phyloP scores from a whole-genome alignment of 148 eudicot genomes.

The Agrostemma githago region DNA sequence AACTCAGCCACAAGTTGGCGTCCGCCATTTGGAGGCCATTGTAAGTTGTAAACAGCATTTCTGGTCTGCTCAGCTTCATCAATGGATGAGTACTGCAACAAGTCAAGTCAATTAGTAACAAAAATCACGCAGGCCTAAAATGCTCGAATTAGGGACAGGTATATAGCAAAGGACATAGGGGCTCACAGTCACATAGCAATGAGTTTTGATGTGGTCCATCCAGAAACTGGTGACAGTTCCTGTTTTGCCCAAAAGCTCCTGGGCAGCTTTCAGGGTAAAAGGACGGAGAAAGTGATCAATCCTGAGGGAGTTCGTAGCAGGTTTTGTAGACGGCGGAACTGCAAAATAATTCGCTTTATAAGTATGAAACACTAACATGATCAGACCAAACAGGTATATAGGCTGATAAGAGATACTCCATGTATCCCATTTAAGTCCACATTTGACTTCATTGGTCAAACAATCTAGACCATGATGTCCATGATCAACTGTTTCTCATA shows the following conservation, averaged over 20 bases:
- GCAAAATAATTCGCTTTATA: slow-evolving; percentile 16
- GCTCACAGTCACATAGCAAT: slow-evolving; percentile 84
- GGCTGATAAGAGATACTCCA: not conserved
- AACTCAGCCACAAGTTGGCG: slow-evolving; percentile 73
- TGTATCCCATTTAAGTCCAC: not conserved
- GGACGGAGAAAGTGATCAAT: slow-evolving; percentile 89
- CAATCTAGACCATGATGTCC: not conserved
- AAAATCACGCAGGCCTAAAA: not conserved
- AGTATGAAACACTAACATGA: not conserved
- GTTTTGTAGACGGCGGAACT: slow-evolving; percentile 71
- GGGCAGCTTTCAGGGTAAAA: slow-evolving; percentile 90
- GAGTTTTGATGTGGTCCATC: slow-evolving; percentile 99
- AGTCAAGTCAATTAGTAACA: not conserved
- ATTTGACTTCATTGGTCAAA: not conserved
- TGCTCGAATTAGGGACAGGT: not conserved
- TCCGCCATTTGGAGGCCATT: slow-evolving; percentile 96
- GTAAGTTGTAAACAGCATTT: slow-evolving; percentile 74
- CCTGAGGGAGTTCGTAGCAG: slow-evolving; percentile 74
- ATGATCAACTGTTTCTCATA: not conserved
- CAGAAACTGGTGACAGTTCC: slow-evolving; percentile 75
- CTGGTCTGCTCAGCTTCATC: slow-evolving; percentile 92
- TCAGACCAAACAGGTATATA: not conserved
- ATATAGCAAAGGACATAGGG: not conserved
- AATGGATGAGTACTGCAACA: slow-evolving; percentile 64
- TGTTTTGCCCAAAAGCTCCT: slow-evolving; percentile 82